A percentile compares a stretch with the other conserved stretches of the same genome.
These are phyloP conservation scores for Nothophytophthora sp. DNA, from an alignment of 352 stramenopile genomes.

Conservation along the genomic window DNA sequence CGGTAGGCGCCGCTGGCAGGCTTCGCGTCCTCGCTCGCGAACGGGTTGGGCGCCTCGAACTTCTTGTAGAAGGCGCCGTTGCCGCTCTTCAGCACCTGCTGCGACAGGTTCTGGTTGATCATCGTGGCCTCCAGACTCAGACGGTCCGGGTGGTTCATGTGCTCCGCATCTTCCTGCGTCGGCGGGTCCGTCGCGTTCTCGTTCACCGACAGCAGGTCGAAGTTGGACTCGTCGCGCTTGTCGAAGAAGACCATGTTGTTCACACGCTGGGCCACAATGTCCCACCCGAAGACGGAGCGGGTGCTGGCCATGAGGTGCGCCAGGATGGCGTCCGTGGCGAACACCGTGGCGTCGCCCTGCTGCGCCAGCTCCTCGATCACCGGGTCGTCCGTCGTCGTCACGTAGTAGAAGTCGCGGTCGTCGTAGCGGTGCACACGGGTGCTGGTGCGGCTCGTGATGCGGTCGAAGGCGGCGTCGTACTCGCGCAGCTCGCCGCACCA, in stretches of 20 bases:
- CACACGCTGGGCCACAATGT: conserved; percentile 93
- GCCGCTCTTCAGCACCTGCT: conserved; percentile 92
- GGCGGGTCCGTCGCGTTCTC: conserved; percentile 95
- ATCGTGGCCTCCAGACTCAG: conserved; percentile 97
- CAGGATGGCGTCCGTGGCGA: conserved; percentile 97
- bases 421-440: conserved; percentile 78
- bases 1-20: conserved; percentile 95
- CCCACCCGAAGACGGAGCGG: conserved; percentile 97
- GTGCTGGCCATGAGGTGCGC: conserved; percentile 97
- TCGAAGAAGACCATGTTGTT: conserved; percentile 98
- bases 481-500: conserved; percentile 95
- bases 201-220: conserved; percentile 96
- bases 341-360: conserved; percentile 92
- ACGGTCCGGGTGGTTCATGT: conserved; percentile 96
- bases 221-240: conserved; percentile 94
- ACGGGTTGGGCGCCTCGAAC: conserved; percentile 90
- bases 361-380: conserved; percentile 95
- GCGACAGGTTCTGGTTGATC: conserved; percentile 99
- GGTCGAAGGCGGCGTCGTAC: conserved; percentile 96
- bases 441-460: conserved; percentile 88
- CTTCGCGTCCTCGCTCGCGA: conserved; percentile 92
- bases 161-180: conserved; percentile 76
- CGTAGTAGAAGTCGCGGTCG: conserved; percentile 96
- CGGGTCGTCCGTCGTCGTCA: conserved; percentile 97
- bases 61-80: conserved; percentile 53